Evolutionary conservation across 495 filamentous ascomycete genomes (phyloP), one percentile per base, ranked within the genome.

Genomic region (Amniculicola lignicola): DNA sequence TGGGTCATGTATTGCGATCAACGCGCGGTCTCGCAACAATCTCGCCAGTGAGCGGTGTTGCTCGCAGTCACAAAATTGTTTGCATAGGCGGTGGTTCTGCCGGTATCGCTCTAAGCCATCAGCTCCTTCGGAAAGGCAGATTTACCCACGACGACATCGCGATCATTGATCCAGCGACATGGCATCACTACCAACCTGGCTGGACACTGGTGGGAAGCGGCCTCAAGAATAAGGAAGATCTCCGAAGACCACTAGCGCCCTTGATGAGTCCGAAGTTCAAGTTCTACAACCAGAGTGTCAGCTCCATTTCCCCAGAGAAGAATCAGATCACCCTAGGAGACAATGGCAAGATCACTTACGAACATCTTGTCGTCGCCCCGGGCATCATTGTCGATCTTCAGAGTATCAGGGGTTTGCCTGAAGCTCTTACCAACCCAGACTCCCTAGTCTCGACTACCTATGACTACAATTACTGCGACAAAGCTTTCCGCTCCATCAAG

Each of bases 121-220:
- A 87, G 66, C 77, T 87, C 3, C 75, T 85, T 5, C 73, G 73
- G 22, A 73, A 73, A 3, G 74, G 78, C 35, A 74, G 76, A 40
- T 82, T 84, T 57, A 58, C 68, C 0, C 74, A 77, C 39, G 75
- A 84, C 37, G 83, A 87, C 53, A 81, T 87, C 53, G 83, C 83
- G n/a, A 66, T 87, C 33, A 67, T 87, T 40, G 83, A 87, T 64
- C 83, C 83, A 0, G 74, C 83, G 0, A 62, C 75, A 55, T 82
- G 75, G 70, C 83, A 87, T 69, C 77, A 86, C 72, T 87, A 85
- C 70, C 83, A 87, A 67, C 82, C 83, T 2, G 83, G 83, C 49
- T 87, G 83, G 83, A 86, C 83, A 10, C 74, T 87, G 2, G 83
- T 86, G 29, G 82, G 80, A 40, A 81, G 82, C 22, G 83, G 83